A percentile compares a stretch with the other conserved stretches of the same genome.
Evolutionary conservation across 2,329 filamentous ascomycete genomes (phyloP).

Genomic region (Aureobasidium sp.): DNA sequence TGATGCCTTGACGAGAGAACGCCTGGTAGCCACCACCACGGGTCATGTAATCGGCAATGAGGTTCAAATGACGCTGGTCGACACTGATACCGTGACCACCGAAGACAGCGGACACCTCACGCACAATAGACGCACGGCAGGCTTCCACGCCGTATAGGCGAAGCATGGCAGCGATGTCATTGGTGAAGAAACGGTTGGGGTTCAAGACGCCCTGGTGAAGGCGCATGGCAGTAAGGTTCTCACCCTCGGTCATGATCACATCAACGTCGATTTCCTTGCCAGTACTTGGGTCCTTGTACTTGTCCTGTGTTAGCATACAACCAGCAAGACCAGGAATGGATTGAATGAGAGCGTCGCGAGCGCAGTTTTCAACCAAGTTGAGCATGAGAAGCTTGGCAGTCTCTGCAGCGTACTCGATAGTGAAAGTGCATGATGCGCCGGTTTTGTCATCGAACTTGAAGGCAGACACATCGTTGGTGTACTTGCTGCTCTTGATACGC

Average conservation of each 20-base stretch:
- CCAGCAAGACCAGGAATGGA: slow-evolving; percentile 68
- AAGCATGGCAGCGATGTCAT: slow-evolving; percentile 83
- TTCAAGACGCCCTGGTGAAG: slow-evolving; percentile 78
- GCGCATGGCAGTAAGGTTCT: slow-evolving; percentile 87
- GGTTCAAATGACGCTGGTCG: slow-evolving; percentile 82
- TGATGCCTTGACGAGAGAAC: slow-evolving; percentile 85
- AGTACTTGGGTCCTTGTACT: slow-evolving; percentile 41
- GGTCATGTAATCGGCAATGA: slow-evolving; percentile 99
- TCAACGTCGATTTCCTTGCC: slow-evolving; percentile 33
- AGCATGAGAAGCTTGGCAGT: slow-evolving; percentile 91
- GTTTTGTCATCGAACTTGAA: slow-evolving; percentile 72
- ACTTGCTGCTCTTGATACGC: slow-evolving; percentile 50
- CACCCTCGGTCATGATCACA: slow-evolving; percentile 66
- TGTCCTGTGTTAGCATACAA: slow-evolving; percentile 54
- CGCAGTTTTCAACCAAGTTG: slow-evolving; percentile 74
- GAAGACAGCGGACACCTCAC: slow-evolving; percentile 81
- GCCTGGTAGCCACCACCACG: slow-evolving; percentile 78
- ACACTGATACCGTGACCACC: slow-evolving; percentile 84
- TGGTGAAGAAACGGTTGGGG: slow-evolving; percentile 78
- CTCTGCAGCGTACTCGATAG: slow-evolving; percentile 68
- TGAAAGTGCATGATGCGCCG: slow-evolving; percentile 70
- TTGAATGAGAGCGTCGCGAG: slow-evolving; percentile 73
- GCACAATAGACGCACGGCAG: slow-evolving; percentile 75
- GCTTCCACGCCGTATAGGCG: slow-evolving; percentile 88
- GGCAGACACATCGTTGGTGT: slow-evolving; percentile 56